A percentile compares a stretch with the other conserved stretches of the same genome.
Conservation (phyloP, 768 basidiomycete genomes). For the Cystofilobasidium ferigula region DNA sequence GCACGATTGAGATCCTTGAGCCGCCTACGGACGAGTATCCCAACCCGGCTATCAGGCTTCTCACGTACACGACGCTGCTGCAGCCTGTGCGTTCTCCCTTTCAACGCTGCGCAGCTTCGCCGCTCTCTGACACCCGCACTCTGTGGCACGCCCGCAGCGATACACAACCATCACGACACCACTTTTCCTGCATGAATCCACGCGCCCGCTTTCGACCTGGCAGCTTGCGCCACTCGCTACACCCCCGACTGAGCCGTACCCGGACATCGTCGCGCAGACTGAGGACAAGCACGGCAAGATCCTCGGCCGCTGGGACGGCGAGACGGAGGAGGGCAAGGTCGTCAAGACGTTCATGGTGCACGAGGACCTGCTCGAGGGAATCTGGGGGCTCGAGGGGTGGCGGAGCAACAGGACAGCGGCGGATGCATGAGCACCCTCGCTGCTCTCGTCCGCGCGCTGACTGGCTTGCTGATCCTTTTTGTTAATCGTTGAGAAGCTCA, state of each 20-base stretch:
- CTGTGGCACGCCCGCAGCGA: background rate
- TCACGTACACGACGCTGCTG: slow-evolving; percentile 24
- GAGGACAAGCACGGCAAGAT: slow-evolving; percentile 20
- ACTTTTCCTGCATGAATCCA: slow-evolving; percentile 17
- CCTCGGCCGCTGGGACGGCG: slow-evolving; percentile 23
- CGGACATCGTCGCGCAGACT: slow-evolving; percentile 24
- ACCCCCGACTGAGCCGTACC: slow-evolving; percentile 10
- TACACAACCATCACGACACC: slow-evolving; percentile 26
- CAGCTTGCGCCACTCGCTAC: slow-evolving; percentile 11
- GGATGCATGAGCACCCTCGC: background rate
- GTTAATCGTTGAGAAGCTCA: too few relatives aligned
- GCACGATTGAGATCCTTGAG: slow-evolving; percentile 40
- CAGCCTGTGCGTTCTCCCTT: slow-evolving; percentile 8
- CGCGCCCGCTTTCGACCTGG: slow-evolving; percentile 25
- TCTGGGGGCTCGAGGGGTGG: slow-evolving; percentile 23
- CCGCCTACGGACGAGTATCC: slow-evolving; percentile 13
- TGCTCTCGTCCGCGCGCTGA: too few relatives aligned
- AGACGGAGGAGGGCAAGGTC: slow-evolving; percentile 7
- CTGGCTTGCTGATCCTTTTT: too few relatives aligned
- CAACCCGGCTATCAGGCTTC: slow-evolving; percentile 17
- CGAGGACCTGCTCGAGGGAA: slow-evolving; percentile 22
- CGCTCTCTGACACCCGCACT: background rate
- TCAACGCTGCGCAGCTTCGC: background rate
- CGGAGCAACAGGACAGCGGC: slow-evolving; percentile 1
- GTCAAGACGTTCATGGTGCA: slow-evolving; percentile 19